Evolutionary conservation across 2,329 filamentous ascomycete species (phyloP), one percentile per base, ranked within the genome.

Genomic region (Pyrenochaeta sp.): DNA sequence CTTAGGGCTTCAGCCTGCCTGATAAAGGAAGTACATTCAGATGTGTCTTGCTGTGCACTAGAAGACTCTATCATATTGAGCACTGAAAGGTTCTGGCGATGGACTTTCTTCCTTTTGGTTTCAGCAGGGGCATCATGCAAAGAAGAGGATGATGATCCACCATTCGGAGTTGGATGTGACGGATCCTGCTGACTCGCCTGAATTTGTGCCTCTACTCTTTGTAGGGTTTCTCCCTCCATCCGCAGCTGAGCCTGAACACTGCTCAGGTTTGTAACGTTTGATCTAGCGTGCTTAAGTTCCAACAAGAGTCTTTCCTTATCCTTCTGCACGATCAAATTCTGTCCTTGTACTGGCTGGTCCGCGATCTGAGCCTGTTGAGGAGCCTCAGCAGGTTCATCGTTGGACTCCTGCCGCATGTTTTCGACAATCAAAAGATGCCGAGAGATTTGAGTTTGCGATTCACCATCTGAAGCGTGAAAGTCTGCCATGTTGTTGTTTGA

Each of bases 101-200:
- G 55, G 18, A 67, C 54, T 27, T 62, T 69, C 51, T 64, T 71
- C 43, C 58, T 63, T 1, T 30, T 21, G 10, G 44, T 68, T 4
- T 12, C 41, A 10, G 10, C 14, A 11, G 20, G 46, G 21, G 23
- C 23, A 23, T 37, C 52, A n/a, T 37, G 60, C 15, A 15, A 33
- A 41, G 31, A 35, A 27, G 21, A 42, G 9, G 32, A 37, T 5
- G 17, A n/a, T 29, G 4, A 17, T 36, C 17, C 12, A 3, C 20
- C 18, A 23, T 6, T 21, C 23, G 4, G 7, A 10, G 20, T 14
- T 18, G n/a, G 37, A 3, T 48, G 33, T 6, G 12, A 29, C 9
- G 35, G 29, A 33, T 47, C 33, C 33, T 43, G 33, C 18, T 45
- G 52, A 12, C 4, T n/a, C n/a, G n/a, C n/a, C n/a, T n/a, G n/a